Evolutionary conservation across 768 basidiomycete genomes (phyloP).

Genomic region (Lentinula sp.): DNA sequence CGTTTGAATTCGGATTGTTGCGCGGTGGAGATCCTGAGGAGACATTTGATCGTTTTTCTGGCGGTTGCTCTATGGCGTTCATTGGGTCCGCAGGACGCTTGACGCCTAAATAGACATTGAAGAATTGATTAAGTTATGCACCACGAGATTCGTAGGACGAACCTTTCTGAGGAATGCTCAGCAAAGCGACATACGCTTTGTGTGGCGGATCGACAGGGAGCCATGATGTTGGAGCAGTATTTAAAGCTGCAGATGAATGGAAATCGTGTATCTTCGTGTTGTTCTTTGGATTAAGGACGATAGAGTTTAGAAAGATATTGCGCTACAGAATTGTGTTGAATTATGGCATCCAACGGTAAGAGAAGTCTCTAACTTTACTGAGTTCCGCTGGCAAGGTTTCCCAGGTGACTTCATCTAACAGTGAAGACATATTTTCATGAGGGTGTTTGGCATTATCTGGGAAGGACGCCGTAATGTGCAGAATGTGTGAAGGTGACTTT

Average conservation of each 20-base stretch:
- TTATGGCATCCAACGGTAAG: not conserved
- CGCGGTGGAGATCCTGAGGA: not conserved
- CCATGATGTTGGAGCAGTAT: not conserved
- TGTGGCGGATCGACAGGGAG: not conserved
- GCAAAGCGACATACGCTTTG: not conserved
- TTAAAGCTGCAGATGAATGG: not conserved
- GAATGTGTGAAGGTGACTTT: conserved; percentile 34
- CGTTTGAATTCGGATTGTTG: not conserved
- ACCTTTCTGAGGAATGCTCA: not conserved
- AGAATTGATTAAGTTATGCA: too few relatives aligned
- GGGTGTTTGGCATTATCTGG: conserved; percentile 54
- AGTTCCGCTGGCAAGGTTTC: conserved; percentile 54
- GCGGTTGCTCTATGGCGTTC: not conserved
- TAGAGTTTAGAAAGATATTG: conserved; percentile 50
- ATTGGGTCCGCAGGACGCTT: not conserved
- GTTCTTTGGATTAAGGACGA: conserved; percentile 29
- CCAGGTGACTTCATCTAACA: conserved; percentile 52
- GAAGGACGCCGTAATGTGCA: conserved; percentile 55
- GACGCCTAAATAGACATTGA: not conserved
- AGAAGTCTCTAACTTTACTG: conserved; percentile 41
- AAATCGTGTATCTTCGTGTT: not conserved
- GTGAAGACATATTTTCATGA: conserved; percentile 41
- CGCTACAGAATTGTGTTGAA: conserved; percentile 30
- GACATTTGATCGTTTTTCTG: not conserved
- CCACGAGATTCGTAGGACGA: not conserved